Base-by-base conservation (phyloP, 2,329 filamentous ascomycete genomes). In the Colletotrichum eremochloae region DNA sequence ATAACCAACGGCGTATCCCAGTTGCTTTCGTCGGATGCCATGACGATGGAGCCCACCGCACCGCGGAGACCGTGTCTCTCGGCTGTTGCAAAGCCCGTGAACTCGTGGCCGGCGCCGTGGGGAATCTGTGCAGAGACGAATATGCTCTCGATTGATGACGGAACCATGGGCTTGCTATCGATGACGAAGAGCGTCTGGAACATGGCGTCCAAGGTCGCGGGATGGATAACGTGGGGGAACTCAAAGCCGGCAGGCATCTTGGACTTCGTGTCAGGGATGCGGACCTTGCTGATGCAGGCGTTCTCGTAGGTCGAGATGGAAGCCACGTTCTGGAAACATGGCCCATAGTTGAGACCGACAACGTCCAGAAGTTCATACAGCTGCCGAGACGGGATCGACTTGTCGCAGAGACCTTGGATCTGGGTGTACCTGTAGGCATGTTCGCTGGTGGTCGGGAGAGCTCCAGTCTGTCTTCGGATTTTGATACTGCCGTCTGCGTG, bases 161-260 rank as follows among this genome's bases (percentile, higher is more conserved):
- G 87, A 0, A 89, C 83, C 86, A 88, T 89, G 2, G 85, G 81
- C 12, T 80, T 78, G 3, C 81, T 79, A 5, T 84, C 80, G 3
- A 88, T 79, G 7, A 82, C 81, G 63, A 90, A 85, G 0, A 87
- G 80, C 0, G 84, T 83, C 67, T 91, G 89, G 33, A 91, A 84
- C 77, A 90, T 85, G 3, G 86, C 80, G 74, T 91, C 89, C 15
- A 91, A 80, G 0, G 88, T 89, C 5, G 86, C 84, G 0, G 89
- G 89, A 73, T 91, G 89, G n/a, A 91, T 83, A 5, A 89, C 68
- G 74, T 89, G 86, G 4, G 84, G 81, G 71, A 84, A 89, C 75
- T 90, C 88, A 64, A 86, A 89, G 18, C 83, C 78, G 50, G 81
- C 81, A 0, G 88, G 88, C 88, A 90, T 90, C 56, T 80, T 82